Evolutionary conservation across 2,329 filamentous ascomycete species (phyloP), one percentile per base, ranked within the genome.

Genomic region (Ascochyta viciae-villosae): DNA sequence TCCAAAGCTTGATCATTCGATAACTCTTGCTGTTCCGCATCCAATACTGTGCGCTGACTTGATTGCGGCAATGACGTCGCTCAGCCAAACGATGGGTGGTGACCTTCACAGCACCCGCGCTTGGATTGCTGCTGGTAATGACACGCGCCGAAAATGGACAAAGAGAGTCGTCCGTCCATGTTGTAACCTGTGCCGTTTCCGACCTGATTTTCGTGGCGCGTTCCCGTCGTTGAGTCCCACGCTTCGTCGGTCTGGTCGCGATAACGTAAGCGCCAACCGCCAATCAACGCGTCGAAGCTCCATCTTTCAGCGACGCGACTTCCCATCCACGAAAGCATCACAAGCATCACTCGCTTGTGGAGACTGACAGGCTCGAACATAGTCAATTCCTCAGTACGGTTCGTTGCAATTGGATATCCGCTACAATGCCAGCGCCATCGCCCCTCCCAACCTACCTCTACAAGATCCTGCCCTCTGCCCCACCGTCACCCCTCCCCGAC

Each of bases 391-490:
- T 15, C 6, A 10, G 15, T 16, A 26, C 19, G 26, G n/a, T 10
- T 31, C 13, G 1, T 13, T 13, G 27, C 41, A 16, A 40, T 19
- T 6, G 15, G 23, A 15, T 4, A 27, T 9, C 13, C 42, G 7
- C 33, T 50, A 64, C 29, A 31, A 75, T 75, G 73, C 55, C 70
- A 7, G 64, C 70, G 6, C 74, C 74, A 3, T 63, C 58, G 19
- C 71, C 72, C 35, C 70, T 68, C 12, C 74, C 74, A 33, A 70
- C 55, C 23, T 70, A 69, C 51, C 66, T 88, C 60, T 88, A 87
- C 80, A 88, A 88, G 66, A 88, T 88, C 66, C 73, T 85, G 34
- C 81, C 84, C 26, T 60, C 66, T 22, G 78, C 81, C 23, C 85
- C 85, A 27, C 80, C 81, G 7, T 74, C 78, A 22, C 83, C 84